Percentiles rank a stretch among this genome's conserved stretches.
Evolutionary conservation across 176 grass and related monocot species (phyloP).

Genomic region (Triticum dicoccoides): DNA sequence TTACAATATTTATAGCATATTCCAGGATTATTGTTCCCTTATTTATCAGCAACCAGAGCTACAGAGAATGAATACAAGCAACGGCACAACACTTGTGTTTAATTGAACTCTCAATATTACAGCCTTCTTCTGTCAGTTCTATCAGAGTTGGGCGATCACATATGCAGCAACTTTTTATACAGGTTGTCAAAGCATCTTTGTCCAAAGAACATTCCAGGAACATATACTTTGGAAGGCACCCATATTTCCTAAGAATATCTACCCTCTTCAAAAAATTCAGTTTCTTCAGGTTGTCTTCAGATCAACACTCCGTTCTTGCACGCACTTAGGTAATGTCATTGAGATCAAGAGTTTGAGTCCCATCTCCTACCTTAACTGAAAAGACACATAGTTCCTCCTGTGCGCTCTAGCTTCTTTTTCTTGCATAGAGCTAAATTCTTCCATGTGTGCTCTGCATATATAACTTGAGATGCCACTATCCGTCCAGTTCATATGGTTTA

Average conservation of each 20-base stretch:
- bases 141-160: not conserved
- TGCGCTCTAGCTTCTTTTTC: not conserved
- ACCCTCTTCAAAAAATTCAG: not conserved
- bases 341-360: not conserved
- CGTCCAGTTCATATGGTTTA: not conserved
- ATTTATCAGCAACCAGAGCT: slow-evolving; percentile 22
- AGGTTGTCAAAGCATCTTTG: not conserved
- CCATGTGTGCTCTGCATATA: not conserved
- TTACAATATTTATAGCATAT: not conserved
- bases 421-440: not conserved
- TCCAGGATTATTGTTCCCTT: slow-evolving; percentile 3
- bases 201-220: slow-evolving; percentile 8
- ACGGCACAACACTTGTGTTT: not conserved
- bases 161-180: not conserved
- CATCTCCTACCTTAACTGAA: not conserved
- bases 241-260: not conserved
- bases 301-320: not conserved
- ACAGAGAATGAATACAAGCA: not conserved
- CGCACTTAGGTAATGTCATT: not conserved
- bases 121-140: slow-evolving; percentile 8
- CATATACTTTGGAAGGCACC: not conserved
- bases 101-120: not conserved
- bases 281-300: slow-evolving; percentile 5
- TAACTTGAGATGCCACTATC: not conserved
- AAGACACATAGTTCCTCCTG: not conserved